phyloP scores from a whole-genome alignment of 106 monocot genomes.

The Phalaenopsis aphrodite region DNA sequence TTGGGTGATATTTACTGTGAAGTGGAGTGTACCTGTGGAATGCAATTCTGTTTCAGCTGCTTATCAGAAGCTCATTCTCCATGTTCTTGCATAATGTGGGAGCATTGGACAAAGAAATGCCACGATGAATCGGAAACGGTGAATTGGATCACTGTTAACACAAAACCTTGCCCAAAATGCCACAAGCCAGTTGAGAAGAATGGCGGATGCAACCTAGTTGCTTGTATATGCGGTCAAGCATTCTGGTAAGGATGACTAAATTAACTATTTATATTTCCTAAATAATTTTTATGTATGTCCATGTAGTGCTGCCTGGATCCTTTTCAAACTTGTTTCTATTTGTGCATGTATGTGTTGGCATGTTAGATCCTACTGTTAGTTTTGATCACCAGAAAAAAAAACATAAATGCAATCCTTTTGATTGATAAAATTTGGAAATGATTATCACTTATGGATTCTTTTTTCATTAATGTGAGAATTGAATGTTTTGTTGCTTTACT shows the following conservation, averaged over 20 bases:
- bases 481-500: background rate
- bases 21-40: conserved; percentile 87
- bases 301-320: background rate
- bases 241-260: conserved; percentile 62
- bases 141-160: conserved; percentile 89
- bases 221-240: conserved; percentile 83
- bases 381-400: background rate
- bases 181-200: conserved; percentile 90
- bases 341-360: background rate
- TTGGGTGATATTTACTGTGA: conserved; percentile 75
- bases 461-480: background rate
- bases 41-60: conserved; percentile 90
- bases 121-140: conserved; percentile 88
- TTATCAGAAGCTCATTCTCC: conserved; percentile 82
- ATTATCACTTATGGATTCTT: background rate
- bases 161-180: conserved; percentile 94
- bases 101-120: conserved; percentile 85
- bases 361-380: background rate
- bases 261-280: background rate
- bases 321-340: background rate
- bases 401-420: background rate
- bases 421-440: background rate
- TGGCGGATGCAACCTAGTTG: conserved; percentile 93
- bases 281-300: background rate
- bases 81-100: conserved; percentile 94